These are phyloP conservation scores for Boletus coccyginus DNA, from an alignment of 768 basidiomycete genomes.

Conservation along the genomic window DNA sequence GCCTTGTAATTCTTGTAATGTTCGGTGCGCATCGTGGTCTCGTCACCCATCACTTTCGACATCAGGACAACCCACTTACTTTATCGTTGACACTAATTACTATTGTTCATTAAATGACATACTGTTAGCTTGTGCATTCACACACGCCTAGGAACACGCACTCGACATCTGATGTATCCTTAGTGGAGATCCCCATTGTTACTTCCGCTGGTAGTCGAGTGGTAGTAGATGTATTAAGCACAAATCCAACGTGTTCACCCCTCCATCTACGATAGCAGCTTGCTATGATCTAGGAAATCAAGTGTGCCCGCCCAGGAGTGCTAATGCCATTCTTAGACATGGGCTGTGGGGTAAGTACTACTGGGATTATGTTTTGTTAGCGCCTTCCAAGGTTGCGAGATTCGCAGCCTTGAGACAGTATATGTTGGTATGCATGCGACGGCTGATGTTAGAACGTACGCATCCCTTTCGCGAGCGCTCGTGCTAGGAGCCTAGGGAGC, in stretches of 20 bases:
- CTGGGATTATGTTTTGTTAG: background rate
- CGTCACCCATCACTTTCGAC: background rate
- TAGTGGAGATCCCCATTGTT: slow-evolving; percentile 15
- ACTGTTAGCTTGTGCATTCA: slow-evolving; percentile 9
- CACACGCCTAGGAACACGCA: background rate
- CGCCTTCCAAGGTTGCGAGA: background rate
- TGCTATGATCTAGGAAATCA: background rate
- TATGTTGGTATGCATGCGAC: background rate
- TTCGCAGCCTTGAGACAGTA: background rate
- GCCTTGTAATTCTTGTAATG: slow-evolving; percentile 27
- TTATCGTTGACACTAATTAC: slow-evolving; percentile 14
- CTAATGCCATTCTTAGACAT: no score
- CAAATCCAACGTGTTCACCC: background rate
- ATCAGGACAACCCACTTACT: slow-evolving; percentile 5
- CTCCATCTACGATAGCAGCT: background rate
- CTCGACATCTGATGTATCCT: slow-evolving; percentile 22
- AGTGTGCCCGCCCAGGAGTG: no score
- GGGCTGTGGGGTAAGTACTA: background rate
- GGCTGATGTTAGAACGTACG: background rate
- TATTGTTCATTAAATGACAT: slow-evolving; percentile 8
- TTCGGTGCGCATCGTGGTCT: background rate
- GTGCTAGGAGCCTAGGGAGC: slow-evolving; percentile 5
- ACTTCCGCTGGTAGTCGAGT: slow-evolving; percentile 2
- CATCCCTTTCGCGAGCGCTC: background rate
- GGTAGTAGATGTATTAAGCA: slow-evolving; percentile 3